A percentile compares a stretch with the other conserved stretches of the same genome.
Conservation (phyloP, 1,284 basidiomycete species). For the Naganishia cerealis region DNA sequence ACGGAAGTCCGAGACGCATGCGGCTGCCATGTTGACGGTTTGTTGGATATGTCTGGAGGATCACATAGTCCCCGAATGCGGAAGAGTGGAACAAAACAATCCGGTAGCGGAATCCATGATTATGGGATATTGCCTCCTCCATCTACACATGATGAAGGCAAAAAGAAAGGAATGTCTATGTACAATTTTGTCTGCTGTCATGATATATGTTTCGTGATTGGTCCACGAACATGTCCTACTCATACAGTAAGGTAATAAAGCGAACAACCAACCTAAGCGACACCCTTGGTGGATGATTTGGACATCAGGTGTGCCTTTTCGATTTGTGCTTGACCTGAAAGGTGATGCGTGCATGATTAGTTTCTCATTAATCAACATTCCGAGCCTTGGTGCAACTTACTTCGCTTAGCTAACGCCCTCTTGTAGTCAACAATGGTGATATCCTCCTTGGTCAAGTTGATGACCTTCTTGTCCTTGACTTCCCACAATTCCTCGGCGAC, state of each 20-base stretch:
- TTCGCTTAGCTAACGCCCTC: conserved; percentile 57
- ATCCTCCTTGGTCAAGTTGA: conserved; percentile 84
- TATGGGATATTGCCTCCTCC: not conserved
- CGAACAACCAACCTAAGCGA: not conserved
- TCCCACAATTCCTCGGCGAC: conserved; percentile 98
- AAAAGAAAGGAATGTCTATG: conserved; percentile 18
- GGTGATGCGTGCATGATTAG: not conserved
- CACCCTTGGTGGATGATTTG: conserved; percentile 58
- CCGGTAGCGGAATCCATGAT: conserved; percentile 1
- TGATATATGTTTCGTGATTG: conserved; percentile 1
- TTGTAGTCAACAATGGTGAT: conserved; percentile 90
- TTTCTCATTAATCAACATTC: not conserved
- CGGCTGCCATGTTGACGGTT: too few relatives aligned
- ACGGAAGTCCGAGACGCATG: too few relatives aligned
- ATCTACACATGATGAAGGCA: not conserved
- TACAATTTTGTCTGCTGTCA: conserved; percentile 9
- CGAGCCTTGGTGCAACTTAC: conserved; percentile 38
- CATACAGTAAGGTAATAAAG: conserved; percentile 14
- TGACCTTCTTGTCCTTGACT: conserved; percentile 90
- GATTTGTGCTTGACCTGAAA: conserved; percentile 60
- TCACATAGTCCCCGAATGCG: too few relatives aligned
- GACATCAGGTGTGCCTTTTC: conserved; percentile 90
- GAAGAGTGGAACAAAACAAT: not conserved
- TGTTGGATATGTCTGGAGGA: too few relatives aligned
- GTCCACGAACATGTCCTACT: conserved; percentile 13